Conservation (phyloP, 257 asterid genomes). For the Nicotiana otophora region DNA sequence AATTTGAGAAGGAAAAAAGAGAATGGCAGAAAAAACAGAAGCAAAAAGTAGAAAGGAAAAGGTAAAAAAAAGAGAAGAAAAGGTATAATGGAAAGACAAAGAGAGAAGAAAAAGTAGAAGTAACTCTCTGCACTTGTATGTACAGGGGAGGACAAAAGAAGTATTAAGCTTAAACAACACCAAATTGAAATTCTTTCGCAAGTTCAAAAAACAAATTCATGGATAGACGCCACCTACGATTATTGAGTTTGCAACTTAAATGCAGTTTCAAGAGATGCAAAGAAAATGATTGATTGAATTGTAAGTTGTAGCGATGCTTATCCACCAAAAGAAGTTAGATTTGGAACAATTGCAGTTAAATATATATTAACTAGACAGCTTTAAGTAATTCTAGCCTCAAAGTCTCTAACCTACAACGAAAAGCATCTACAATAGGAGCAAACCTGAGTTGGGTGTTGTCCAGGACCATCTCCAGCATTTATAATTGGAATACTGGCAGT, state of each 20-base stretch:
- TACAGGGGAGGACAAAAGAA: neutral
- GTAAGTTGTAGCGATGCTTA: neutral
- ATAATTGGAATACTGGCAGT: constrained; percentile 80
- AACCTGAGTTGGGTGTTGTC: constrained; percentile 98
- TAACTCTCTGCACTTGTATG: neutral
- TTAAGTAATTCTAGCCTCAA: neutral
- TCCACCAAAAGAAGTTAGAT: neutral
- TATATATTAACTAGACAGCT: neutral
- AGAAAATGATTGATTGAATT: neutral
- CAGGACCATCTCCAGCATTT: constrained; percentile 99
- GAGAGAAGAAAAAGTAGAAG: neutral
- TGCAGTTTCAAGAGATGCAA: neutral
- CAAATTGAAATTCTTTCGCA: neutral
- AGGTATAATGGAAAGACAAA: neutral
- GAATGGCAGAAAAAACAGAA: neutral
- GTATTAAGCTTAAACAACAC: neutral
- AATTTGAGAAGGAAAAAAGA: neutral
- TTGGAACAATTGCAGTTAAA: neutral
- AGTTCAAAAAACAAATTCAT: neutral
- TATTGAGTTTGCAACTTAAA: neutral
- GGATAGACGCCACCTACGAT: neutral
- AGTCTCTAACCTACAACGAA: neutral
- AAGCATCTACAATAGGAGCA: neutral
- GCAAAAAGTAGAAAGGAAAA: neutral
- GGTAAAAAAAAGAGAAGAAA: neutral